Percentiles rank a stretch among this genome's conserved stretches.
These are phyloP conservation scores for Talaromyces piceae DNA, from an alignment of 2,329 filamentous ascomycete species.

Conservation along the genomic window DNA sequence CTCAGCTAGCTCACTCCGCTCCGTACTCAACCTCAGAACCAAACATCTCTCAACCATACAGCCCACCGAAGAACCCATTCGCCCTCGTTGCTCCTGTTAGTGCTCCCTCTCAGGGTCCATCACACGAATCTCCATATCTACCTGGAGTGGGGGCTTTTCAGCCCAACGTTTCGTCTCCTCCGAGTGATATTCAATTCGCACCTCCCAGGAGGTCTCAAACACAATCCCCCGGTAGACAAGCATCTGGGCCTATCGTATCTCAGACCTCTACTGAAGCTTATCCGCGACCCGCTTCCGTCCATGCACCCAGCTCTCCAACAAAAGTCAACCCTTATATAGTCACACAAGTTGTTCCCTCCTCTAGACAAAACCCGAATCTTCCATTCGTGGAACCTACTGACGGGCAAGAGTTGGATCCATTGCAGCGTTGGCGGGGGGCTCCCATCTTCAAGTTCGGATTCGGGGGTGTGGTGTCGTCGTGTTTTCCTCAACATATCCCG, in stretches of 20 bases:
- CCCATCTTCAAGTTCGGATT: conserved; percentile 85
- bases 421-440: conserved; percentile 84
- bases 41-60: conserved; percentile 14
- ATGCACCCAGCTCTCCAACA: conserved; percentile 38
- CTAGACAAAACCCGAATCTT: conserved; percentile 42
- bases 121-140: conserved; percentile 8
- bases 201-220: conserved; percentile 40
- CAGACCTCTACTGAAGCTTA: conserved; percentile 39
- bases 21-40: conserved; percentile 16
- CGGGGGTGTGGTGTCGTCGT: conserved; percentile 72
- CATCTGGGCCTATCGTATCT: conserved; percentile 41
- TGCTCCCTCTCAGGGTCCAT: conserved; percentile 23
- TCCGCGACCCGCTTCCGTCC: conserved; percentile 49
- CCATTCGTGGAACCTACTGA: conserved; percentile 51
- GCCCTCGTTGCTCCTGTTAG: conserved; percentile 26
- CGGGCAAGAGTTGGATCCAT: conserved; percentile 58
- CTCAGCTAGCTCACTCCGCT: neutral
- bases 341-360: conserved; percentile 25
- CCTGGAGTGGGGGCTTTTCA: neutral
- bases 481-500: conserved; percentile 82
- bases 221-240: conserved; percentile 51
- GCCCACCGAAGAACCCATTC: conserved; percentile 24
- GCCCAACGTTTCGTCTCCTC: neutral
- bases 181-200: conserved; percentile 7
- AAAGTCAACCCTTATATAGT: conserved; percentile 31